Evolutionary conservation across 805 yeast species (phyloP), one percentile per base, ranked within the genome.

Genomic region (Myxozyma sirexii): DNA sequence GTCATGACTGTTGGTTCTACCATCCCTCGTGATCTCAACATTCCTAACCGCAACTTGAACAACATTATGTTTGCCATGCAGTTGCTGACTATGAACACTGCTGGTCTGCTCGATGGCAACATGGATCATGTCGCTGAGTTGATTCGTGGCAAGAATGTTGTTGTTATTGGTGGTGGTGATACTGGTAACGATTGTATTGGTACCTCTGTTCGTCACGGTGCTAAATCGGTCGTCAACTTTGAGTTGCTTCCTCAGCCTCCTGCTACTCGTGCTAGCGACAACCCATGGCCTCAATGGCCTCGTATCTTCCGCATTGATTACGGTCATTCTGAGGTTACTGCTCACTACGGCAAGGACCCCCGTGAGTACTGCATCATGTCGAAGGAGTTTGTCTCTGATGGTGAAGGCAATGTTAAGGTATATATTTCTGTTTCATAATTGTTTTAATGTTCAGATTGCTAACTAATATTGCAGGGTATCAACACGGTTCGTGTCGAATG

Each of bases 251-350:
- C 99, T 60, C 85, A 87, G 69, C 99, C 99, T 65, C 89, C 97
- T 38, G 81, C 81, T 31, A 82, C 83, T 60, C 84, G 97, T 75
- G 87, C 92, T 47, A 88, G 85, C 77, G 97, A 94, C 77, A 93
- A 93, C 77, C 98, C 99, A 76, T 93, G 99, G 99, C 99, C 99
- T 45, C 99, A 93, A 79, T 93, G 98, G 98, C 98, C 99, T 68
- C 83, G 97, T 74, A 84, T 94, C 70, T 93, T 94, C 87, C 84
- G 98, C 72, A 96, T 93, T 61, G 99, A 93, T 78, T 93, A 93
- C 73, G 99, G 99, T 68, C 99, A 93, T 77, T 82, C 92, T 65
- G 99, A 93, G 76, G 98, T 94, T 60, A 83, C 88, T 60, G 88
- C 89, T 51, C 97, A 92, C 75, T 93, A 92, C 74, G 98, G 98